Base-by-base conservation (phyloP, 768 basidiomycete genomes). In the Ramaria sp. region DNA sequence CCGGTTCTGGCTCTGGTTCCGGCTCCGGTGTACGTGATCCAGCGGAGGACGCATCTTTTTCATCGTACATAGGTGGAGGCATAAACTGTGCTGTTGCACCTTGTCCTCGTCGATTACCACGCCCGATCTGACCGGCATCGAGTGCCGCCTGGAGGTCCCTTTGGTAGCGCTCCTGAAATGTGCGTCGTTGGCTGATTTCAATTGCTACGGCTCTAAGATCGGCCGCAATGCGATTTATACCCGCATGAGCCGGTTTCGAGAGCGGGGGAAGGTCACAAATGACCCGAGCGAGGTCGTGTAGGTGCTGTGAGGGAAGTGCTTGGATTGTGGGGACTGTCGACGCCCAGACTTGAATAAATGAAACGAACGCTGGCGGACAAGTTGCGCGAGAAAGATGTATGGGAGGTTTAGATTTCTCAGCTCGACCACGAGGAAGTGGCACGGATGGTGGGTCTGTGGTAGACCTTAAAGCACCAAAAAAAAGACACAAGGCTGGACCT, bases 141-240 rank as follows among this genome's bases (percentile, higher is more conserved):
- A 93, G 72, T 0, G 86, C 89, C 1, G 84, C 86, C 65, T 92
- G 88, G 2, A 93, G 68, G 66, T 88, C 91, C 1, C 69, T 63
- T 0, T 81, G 82, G 63, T 86, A 92, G 9, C 86, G 73, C 60
- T 88, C 82, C 67, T 93, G 91, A 69, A 93, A 93, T 0, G 86
- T 83, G 20, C 91, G 72, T 4, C 91, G 70, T 68, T 90, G 88
- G 56, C 86, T 85, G 60, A 93, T 91, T 64, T 92, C 91, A 49
- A 93, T 89, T 0, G 88, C 86, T 0, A 93, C 85, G 0, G 86
- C 85, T 17, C 88, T 78, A n/a, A 93, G 69, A 66, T 91, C 88
- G 0, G 87, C 86, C 1, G 91, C 80, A 47, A 91, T 80, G 0
- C 84, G 81, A 2, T 74, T 70, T 10, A 90, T 65, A 0, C 69